These are phyloP conservation scores for Pseudocercospora crystallina DNA, from an alignment of 2,329 filamentous ascomycete genomes.

Conservation along the genomic window DNA sequence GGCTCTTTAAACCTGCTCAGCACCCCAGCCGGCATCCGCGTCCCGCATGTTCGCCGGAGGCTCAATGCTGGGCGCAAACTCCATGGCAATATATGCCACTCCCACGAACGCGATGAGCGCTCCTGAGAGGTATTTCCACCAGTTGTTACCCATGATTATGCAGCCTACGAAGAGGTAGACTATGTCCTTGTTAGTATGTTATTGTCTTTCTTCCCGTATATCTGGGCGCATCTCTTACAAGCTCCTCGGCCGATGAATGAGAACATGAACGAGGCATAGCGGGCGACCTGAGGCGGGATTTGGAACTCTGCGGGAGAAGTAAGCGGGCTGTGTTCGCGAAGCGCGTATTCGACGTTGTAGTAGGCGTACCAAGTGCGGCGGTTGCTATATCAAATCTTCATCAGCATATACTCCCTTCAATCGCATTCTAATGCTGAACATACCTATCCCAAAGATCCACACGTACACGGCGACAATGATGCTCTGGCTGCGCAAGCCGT, in stretches of 20 bases:
- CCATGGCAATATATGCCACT: slow-evolving; percentile 64
- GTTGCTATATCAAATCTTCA: slow-evolving; percentile 52
- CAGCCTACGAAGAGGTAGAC: slow-evolving; percentile 96
- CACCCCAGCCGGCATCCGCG: slow-evolving; percentile 54
- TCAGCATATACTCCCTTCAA: slow-evolving; percentile 1
- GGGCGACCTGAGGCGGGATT: slow-evolving; percentile 86
- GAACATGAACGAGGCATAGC: slow-evolving; percentile 97
- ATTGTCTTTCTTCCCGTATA: slow-evolving; percentile 7
- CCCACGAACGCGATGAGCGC: slow-evolving; percentile 75
- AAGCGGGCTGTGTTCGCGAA: slow-evolving; percentile 1
- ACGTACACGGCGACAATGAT: slow-evolving; percentile 84
- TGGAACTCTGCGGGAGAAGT: slow-evolving; percentile 69
- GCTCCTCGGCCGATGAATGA: slow-evolving; percentile 92
- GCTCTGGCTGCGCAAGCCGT: slow-evolving; percentile 53
- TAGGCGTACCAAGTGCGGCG: slow-evolving; percentile 49
- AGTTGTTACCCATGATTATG: slow-evolving; percentile 69
- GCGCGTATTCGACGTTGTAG: neutral
- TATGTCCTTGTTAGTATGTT: slow-evolving; percentile 39
- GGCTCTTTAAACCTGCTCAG: slow-evolving; percentile 50
- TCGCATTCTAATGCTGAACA: slow-evolving; percentile 30
- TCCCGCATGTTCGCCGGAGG: slow-evolving; percentile 56
- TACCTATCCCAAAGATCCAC: slow-evolving; percentile 85
- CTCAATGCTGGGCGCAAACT: slow-evolving; percentile 54
- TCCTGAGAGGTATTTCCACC: slow-evolving; percentile 73
- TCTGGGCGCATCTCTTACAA: slow-evolving; percentile 60